Percentiles rank a stretch among this genome's conserved stretches.
These are phyloP conservation scores for Claviceps sp. DNA, from an alignment of 2,329 filamentous ascomycete genomes.

Conservation along the genomic window DNA sequence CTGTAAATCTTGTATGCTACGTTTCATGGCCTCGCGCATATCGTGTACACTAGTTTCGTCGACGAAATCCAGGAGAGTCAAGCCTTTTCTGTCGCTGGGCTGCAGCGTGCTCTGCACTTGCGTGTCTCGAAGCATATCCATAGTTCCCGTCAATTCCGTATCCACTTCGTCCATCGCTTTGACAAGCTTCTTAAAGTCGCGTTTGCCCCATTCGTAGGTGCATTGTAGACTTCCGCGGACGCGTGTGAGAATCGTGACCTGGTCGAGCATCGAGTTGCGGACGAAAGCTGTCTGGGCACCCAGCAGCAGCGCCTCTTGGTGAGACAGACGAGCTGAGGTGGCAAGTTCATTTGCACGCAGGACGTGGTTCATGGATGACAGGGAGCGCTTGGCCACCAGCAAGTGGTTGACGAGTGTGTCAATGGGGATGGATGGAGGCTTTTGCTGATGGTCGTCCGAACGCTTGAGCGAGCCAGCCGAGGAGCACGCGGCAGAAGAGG, in stretches of 20 bases:
- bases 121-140: constrained; percentile 50
- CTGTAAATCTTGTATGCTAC: constrained; percentile 57
- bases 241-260: constrained; percentile 37
- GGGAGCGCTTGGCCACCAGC: constrained; percentile 72
- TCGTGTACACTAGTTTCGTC: constrained; percentile 56
- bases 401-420: constrained; percentile 75
- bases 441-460: constrained; percentile 12
- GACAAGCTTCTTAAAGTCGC: constrained; percentile 48
- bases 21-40: constrained; percentile 53
- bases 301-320: constrained; percentile 68
- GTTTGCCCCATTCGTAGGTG: constrained; percentile 44
- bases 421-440: constrained; percentile 28
- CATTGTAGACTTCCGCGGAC: constrained; percentile 37
- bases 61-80: constrained; percentile 62
- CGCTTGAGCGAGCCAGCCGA: constrained; percentile 21
- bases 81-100: constrained; percentile 41
- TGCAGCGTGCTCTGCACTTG: constrained; percentile 51
- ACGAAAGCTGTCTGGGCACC: constrained; percentile 57
- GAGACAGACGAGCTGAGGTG: constrained; percentile 55
- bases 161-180: constrained; percentile 54
- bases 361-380: constrained; percentile 72
- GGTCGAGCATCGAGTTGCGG: constrained; percentile 44
- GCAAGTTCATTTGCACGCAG: constrained; percentile 80
- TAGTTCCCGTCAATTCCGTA: constrained; percentile 48
- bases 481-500: constrained; percentile 21